Base-by-base conservation (phyloP, 108 stramenopile genomes). In the Bacterosira constricta region DNA sequence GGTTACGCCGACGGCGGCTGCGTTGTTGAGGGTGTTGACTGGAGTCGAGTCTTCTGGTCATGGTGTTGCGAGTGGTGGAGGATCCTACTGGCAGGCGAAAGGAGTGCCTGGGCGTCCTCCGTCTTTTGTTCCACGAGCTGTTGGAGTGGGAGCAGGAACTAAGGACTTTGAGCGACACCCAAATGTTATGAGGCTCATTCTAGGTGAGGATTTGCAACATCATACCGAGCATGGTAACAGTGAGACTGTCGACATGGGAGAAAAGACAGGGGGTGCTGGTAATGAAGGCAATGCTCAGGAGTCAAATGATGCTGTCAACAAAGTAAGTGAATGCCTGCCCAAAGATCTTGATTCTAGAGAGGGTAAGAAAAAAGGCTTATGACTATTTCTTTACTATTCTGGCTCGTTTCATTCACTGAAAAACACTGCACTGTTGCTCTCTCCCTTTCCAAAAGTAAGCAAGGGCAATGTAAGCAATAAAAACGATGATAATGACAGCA, bases 1-100 rank as follows among this genome's bases (percentile, higher is more conserved):
- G 38, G 96, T 96, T 6, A 97, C 97, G 7, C 97, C 97, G 0
- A 96, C 97, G 11, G 97, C 90, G 6, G 94, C 92, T 3, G 94
- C 96, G 1, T 65, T 97, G 66, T 68, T 97, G 62, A 76, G 88
- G 50, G 88, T 85, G 1, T 69, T 96, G 84, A 81, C 82, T 5
- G 73, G 83, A 37, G 72, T 47, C 4, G 25, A 45, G 34, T 39
- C 41, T 4, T 57, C 37, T 21, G 42, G 42, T 46, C 29, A 59
- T 20, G 50, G 30, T 9, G 30, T n/a, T 37, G 25, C n/a, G 4
- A 53, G 54, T 8, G 3, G 9, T 13, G 34, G 8, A 7, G 13
- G 12, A 54, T 62, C 66, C 13, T 68, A 51, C 70, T 55, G 53
- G 59, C 36, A 58, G 45, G 27, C 65, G 37, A 75, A 51, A 49